Evolutionary conservation across 768 basidiomycete genomes (phyloP), one percentile per base, ranked within the genome.

Genomic region (Butyriboletus loyo): DNA sequence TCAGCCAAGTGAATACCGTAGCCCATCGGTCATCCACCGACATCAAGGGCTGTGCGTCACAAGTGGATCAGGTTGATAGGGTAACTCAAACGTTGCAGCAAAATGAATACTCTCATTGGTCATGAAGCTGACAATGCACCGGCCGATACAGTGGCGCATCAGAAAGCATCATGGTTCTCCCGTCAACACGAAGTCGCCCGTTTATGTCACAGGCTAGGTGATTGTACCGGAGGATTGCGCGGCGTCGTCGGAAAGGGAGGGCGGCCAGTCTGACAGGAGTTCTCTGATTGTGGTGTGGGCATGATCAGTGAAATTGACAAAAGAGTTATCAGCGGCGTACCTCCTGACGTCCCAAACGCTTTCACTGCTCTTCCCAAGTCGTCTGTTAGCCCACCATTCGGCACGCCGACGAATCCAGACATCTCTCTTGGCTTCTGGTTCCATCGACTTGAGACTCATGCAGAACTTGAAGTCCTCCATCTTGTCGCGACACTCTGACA

Each of bases 391-490:
- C 96, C 94, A 97, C 93, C 94, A 95, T 66, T 95, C 92, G 2
- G 96, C 96, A 49, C 90, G 77, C 17, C 88, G 77, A 44, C 76
- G 78, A 51, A 98, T 84, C 95, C 94, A 99, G 4, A 83, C 82
- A 46, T 91, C 83, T 28, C 88, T 78, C 64, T 83, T 82, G 61
- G 85, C 81, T 50, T 94, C 92, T 15, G 85, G 83, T 47, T 86
- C 79, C 69, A 90, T 74, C 13, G 81, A 77, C 70, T 93, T 96
- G 55, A 88, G 73, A 54, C 84, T 86, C 75, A 96, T 75, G 72
- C 96, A 99, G 70, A 90, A 96, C 71, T 97, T 97, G 79, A 96
- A 95, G 62, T 96, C 94, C 52, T 92, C 86, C 65, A 86, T 78
- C 67, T 96, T 94, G 40, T 77, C 76, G 0, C 74, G 75, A 71